phyloP scores from a whole-genome alignment of 352 stramenopile genomes.

The Phytophthora constricta region DNA sequence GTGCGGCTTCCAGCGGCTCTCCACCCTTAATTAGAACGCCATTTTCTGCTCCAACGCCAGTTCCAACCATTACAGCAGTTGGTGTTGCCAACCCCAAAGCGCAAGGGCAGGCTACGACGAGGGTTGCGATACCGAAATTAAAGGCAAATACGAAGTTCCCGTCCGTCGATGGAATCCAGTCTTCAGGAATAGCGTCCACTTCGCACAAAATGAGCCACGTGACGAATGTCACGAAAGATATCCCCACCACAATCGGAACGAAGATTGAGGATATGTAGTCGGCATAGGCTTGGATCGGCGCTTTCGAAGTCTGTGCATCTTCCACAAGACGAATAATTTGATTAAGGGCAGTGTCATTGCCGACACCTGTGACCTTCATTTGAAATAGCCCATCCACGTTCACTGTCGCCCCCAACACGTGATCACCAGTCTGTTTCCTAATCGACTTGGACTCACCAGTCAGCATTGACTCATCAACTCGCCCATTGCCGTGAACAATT shows the following conservation, averaged over 20 bases:
- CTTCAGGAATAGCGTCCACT: slow-evolving; percentile 55
- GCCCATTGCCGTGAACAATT: slow-evolving; percentile 88
- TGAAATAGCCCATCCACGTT: slow-evolving; percentile 91
- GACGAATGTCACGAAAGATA: slow-evolving; percentile 94
- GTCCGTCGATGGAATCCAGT: slow-evolving; percentile 67
- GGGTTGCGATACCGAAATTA: slow-evolving; percentile 95
- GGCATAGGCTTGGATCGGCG: slow-evolving; percentile 96
- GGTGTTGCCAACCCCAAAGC: slow-evolving; percentile 97
- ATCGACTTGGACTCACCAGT: slow-evolving; percentile 94
- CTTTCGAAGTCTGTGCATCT: slow-evolving; percentile 96
- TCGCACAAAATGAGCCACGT: slow-evolving; percentile 91
- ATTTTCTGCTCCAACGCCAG: slow-evolving; percentile 94
- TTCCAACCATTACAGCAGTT: slow-evolving; percentile 98
- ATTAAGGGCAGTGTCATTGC: slow-evolving; percentile 91
- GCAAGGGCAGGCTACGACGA: slow-evolving; percentile 99
- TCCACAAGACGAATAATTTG: slow-evolving; percentile 99
- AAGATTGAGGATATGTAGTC: slow-evolving; percentile 96
- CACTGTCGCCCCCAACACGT: slow-evolving; percentile 88
- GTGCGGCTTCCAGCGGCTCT: slow-evolving; percentile 84
- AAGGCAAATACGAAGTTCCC: slow-evolving; percentile 93
- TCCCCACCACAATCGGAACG: slow-evolving; percentile 91
- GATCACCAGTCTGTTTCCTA: slow-evolving; percentile 86
- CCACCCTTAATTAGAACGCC: slow-evolving; percentile 99
- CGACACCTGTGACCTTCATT: slow-evolving; percentile 92
- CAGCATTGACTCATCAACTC: slow-evolving; percentile 94